These are phyloP conservation scores for Pelargonium exstipulatum DNA, from an alignment of 441 rosid genomes.

Conservation along the genomic window DNA sequence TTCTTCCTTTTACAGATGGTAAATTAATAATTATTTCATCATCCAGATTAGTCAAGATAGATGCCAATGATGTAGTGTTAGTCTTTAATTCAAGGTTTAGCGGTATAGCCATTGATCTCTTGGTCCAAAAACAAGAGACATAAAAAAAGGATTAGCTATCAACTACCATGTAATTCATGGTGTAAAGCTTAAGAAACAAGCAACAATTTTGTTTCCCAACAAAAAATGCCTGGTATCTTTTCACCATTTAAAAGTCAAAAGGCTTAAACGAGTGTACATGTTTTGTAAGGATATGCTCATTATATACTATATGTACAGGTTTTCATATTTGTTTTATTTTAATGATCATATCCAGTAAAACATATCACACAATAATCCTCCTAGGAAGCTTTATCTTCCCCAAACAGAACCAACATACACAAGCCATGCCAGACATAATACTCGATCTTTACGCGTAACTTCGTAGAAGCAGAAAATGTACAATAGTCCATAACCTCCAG, in stretches of 20 bases:
- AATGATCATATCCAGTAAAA: constrained; percentile 5
- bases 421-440: too few species aligned
- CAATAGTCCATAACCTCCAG: too few species aligned
- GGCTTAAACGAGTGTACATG: neutral
- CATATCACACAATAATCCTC: too few species aligned
- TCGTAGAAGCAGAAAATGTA: too few species aligned
- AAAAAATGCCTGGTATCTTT: neutral
- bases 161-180: neutral
- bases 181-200: neutral
- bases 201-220: neutral
- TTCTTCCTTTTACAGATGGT: neutral
- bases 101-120: neutral
- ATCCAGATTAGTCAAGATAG: too few species aligned
- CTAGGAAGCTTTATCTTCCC: too few species aligned
- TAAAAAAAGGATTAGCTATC: neutral
- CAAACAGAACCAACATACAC: too few species aligned
- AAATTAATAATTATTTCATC: too few species aligned
- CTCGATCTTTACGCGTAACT: too few species aligned
- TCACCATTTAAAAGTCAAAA: neutral
- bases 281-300: neutral
- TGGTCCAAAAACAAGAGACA: neutral
- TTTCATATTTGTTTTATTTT: too few species aligned
- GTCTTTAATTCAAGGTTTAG: neutral
- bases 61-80: too few species aligned
- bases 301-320: too few species aligned